These are phyloP conservation scores for Aurifilum marmelostoma DNA, from an alignment of 2,329 filamentous ascomycete species.

Conservation along the genomic window DNA sequence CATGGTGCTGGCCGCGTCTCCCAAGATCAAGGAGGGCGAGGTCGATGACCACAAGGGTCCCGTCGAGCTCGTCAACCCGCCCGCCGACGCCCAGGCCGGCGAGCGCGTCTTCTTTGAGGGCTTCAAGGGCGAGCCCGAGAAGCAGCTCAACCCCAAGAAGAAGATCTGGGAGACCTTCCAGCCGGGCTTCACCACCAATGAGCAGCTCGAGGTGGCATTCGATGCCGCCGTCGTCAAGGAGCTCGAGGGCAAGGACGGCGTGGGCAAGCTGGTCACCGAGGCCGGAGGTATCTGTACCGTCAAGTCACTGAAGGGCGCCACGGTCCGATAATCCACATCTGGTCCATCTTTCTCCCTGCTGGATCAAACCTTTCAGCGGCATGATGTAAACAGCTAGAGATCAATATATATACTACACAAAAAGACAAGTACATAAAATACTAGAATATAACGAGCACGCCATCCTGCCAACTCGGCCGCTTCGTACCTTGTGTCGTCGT, in stretches of 20 bases:
- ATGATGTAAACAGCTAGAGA: background rate
- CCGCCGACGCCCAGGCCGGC: constrained; percentile 76
- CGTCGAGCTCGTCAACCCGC: constrained; percentile 89
- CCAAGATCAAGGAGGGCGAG: constrained; percentile 79
- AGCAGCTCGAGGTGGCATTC: constrained; percentile 80
- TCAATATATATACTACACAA: background rate
- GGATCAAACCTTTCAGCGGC: background rate
- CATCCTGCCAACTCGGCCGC: background rate
- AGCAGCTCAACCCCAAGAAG: constrained; percentile 97
- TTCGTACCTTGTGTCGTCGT: no score
- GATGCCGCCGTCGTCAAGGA: constrained; percentile 78
- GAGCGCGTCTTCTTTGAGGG: constrained; percentile 93
- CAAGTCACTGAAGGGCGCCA: constrained; percentile 75
- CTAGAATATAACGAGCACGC: background rate
- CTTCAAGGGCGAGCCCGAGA: constrained; percentile 91
- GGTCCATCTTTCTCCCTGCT: no score
- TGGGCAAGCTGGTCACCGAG: constrained; percentile 73
- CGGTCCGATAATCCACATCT: constrained; percentile 86
- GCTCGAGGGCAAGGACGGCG: constrained; percentile 67
- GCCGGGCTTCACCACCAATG: constrained; percentile 92
- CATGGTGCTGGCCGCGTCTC: constrained; percentile 96
- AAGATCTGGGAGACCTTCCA: constrained; percentile 98
- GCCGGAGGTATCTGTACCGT: constrained; percentile 82
- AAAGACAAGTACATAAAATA: background rate
- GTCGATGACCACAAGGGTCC: constrained; percentile 84